These are phyloP conservation scores for Tetrahymena borealis DNA, from an alignment of 73 alveolate species.

Conservation along the genomic window DNA sequence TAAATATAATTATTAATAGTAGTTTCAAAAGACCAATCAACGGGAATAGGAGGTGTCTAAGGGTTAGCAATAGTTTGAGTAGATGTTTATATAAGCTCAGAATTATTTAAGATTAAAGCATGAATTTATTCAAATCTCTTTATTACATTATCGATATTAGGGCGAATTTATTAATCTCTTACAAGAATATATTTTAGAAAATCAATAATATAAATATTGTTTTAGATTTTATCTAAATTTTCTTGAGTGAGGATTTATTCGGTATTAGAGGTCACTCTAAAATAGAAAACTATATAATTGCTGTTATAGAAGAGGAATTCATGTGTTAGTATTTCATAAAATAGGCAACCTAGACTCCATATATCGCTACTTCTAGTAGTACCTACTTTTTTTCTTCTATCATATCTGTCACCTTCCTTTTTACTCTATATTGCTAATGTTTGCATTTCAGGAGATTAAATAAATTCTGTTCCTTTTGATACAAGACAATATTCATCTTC, in stretches of 20 bases:
- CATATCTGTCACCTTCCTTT: slow-evolving; percentile 96
- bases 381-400: slow-evolving; percentile 97
- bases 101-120: slow-evolving; percentile 89
- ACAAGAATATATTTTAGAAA: slow-evolving; percentile 91
- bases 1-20: slow-evolving; percentile 24
- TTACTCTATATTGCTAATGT: slow-evolving; percentile 79
- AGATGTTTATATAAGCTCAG: slow-evolving; percentile 56
- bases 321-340: slow-evolving; percentile 95
- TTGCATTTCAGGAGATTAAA: slow-evolving; percentile 98
- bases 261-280: slow-evolving; percentile 68
- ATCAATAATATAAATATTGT: slow-evolving; percentile 90
- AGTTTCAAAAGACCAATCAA: slow-evolving; percentile 2
- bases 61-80: slow-evolving; percentile 12
- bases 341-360: slow-evolving; percentile 95
- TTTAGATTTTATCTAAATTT: slow-evolving; percentile 60
- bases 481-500: slow-evolving; percentile 90
- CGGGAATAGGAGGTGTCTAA: neutral
- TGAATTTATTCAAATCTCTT: slow-evolving; percentile 97
- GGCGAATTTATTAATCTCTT: slow-evolving; percentile 88
- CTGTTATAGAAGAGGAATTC: slow-evolving; percentile 80
- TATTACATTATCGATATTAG: slow-evolving; percentile 88
- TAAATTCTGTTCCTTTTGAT: slow-evolving; percentile 94
- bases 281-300: slow-evolving; percentile 68
- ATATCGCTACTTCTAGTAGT: slow-evolving; percentile 96
- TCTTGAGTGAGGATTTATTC: slow-evolving; percentile 87